phyloP scores from a whole-genome alignment of 257 asterid genomes.

The Verbascum thapsus region DNA sequence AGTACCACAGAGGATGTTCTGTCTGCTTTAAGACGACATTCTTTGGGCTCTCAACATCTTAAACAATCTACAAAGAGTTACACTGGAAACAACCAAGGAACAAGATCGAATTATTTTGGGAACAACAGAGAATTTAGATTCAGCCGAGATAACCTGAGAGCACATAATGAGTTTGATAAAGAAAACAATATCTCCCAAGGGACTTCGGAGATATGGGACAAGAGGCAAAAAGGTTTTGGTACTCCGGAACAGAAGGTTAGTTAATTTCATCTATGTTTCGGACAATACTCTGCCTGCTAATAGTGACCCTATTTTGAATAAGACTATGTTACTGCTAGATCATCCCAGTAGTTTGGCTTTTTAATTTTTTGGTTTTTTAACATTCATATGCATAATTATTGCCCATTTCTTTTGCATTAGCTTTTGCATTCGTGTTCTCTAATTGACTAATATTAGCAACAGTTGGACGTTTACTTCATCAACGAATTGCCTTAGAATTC shows the following conservation, averaged over 20 bases:
- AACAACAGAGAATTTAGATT: slow-evolving; percentile 49
- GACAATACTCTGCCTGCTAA: not conserved
- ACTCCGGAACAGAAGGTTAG: slow-evolving; percentile 92
- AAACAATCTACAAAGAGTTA: slow-evolving; percentile 54
- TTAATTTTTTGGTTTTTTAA: slow-evolving; percentile 4
- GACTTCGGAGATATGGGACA: slow-evolving; percentile 61
- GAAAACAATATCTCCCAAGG: slow-evolving; percentile 50
- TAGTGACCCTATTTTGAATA: not conserved
- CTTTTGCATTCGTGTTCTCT: not conserved
- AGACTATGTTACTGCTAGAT: slow-evolving; percentile 2
- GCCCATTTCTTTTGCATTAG: slow-evolving; percentile 15
- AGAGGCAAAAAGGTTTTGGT: slow-evolving; percentile 55
- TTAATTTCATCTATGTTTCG: slow-evolving; percentile 7
- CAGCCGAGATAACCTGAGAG: slow-evolving; percentile 37
- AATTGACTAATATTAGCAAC: not conserved
- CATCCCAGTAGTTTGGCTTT: slow-evolving; percentile 14
- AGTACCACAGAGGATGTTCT: slow-evolving; percentile 85
- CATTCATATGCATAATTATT: slow-evolving; percentile 3
- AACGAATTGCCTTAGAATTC: slow-evolving; percentile 17
- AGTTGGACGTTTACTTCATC: slow-evolving; percentile 3
- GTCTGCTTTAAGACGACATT: slow-evolving; percentile 85
- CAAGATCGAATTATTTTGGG: slow-evolving; percentile 12
- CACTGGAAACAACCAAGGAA: slow-evolving; percentile 8
- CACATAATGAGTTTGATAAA: slow-evolving; percentile 44
- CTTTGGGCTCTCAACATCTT: slow-evolving; percentile 57